Conservation (phyloP, 2,329 filamentous ascomycete species). For the Microdochium bolleyi region DNA sequence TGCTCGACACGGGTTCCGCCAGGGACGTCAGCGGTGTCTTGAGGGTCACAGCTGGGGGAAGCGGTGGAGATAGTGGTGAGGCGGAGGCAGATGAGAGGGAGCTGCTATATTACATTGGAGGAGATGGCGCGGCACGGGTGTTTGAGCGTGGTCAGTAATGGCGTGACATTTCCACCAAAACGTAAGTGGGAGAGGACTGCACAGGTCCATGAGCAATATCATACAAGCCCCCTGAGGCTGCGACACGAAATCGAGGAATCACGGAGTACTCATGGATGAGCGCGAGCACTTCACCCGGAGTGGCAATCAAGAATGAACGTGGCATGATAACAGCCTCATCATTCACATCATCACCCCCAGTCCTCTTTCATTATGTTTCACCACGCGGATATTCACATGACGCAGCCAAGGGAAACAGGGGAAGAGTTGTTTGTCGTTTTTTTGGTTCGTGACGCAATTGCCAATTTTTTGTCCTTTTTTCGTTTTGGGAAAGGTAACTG, state of each 20-base stretch:
- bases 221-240: too few species aligned
- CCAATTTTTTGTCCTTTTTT: conserved; percentile 4
- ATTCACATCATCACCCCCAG: too few species aligned
- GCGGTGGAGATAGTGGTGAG: conserved; percentile 31
- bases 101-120: conserved; percentile 71
- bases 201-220: too few species aligned
- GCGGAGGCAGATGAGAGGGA: conserved; percentile 51
- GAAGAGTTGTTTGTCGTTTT: background rate
- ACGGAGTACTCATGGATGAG: too few species aligned
- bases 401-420: conserved; percentile 5
- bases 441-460: conserved; percentile 4
- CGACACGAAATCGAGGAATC: too few species aligned
- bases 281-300: too few species aligned
- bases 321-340: too few species aligned
- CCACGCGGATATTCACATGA: conserved; percentile 4
- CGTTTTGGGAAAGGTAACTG: conserved; percentile 15
- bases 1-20: conserved; percentile 81
- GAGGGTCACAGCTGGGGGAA: conserved; percentile 48
- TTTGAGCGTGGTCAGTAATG: conserved; percentile 70
- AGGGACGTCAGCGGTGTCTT: conserved; percentile 86
- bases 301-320: too few species aligned
- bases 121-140: conserved; percentile 72
- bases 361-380: too few species aligned
- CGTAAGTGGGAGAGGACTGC: too few species aligned
- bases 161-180: too few species aligned